Conservation (phyloP, 371 early-diverging fungal species). For the Rhizomucor miehei region DNA sequence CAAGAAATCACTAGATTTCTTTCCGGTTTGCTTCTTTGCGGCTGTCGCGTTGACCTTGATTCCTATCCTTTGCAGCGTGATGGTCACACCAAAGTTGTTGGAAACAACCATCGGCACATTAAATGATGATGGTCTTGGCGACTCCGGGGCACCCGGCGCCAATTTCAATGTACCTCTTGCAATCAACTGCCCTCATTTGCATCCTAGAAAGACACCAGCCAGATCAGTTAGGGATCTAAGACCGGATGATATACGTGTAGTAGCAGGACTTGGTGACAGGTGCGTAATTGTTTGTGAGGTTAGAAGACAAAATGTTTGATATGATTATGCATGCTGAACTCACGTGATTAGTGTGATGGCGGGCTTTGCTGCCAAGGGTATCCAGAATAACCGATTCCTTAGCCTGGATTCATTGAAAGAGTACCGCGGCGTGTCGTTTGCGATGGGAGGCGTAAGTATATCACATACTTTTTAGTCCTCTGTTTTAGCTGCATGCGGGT, state of each 20-base stretch:
- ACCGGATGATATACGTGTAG: slow-evolving; percentile 61
- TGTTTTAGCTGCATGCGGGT: background rate
- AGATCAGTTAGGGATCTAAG: slow-evolving; percentile 39
- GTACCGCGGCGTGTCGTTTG: slow-evolving; percentile 48
- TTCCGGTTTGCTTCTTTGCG: slow-evolving; percentile 4
- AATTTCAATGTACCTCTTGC: background rate
- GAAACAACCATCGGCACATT: too few species aligned
- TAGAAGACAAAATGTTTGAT: background rate
- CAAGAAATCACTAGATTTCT: background rate
- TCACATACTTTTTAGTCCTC: too few species aligned
- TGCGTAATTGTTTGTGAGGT: slow-evolving; percentile 1
- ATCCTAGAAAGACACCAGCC: slow-evolving; percentile 21
- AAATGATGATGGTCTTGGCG: slow-evolving; percentile 15
- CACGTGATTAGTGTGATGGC: slow-evolving; percentile 54
- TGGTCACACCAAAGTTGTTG: too few species aligned
- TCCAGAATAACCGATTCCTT: slow-evolving; percentile 24
- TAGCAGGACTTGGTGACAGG: slow-evolving; percentile 67
- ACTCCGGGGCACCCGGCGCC: slow-evolving; percentile 17
- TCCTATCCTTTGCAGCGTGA: slow-evolving; percentile 4
- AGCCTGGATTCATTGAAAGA: slow-evolving; percentile 31
- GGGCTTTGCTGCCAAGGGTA: slow-evolving; percentile 56
- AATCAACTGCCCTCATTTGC: slow-evolving; percentile 32
- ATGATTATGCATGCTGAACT: background rate
- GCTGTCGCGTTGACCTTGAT: slow-evolving; percentile 2
- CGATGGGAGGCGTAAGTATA: slow-evolving; percentile 49